phyloP scores from a whole-genome alignment of 805 yeast species.

The Lipomyces anomalus region DNA sequence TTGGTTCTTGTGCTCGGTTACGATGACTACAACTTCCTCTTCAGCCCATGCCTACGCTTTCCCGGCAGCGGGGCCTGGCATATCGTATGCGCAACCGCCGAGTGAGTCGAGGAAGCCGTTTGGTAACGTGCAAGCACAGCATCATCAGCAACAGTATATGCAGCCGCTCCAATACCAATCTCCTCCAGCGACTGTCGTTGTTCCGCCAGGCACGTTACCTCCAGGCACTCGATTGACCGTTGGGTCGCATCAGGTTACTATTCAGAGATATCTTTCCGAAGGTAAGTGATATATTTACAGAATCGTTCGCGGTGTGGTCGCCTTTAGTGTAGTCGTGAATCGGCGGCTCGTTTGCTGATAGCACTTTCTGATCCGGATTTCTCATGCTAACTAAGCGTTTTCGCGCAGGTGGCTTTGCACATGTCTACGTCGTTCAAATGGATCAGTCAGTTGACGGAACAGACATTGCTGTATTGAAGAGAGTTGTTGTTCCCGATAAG shows the following conservation, averaged over 20 bases:
- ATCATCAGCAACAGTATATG: conserved; percentile 2
- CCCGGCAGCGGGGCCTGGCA: too few relatives aligned
- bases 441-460: conserved; percentile 53
- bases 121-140: conserved; percentile 3
- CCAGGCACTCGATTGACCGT: conserved; percentile 78
- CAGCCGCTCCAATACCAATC: conserved; percentile 3
- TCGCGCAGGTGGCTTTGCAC: conserved; percentile 88
- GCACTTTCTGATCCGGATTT: too few relatives aligned
- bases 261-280: conserved; percentile 68
- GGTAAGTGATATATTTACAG: conserved; percentile 38
- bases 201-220: conserved; percentile 41
- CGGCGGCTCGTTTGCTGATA: too few relatives aligned
- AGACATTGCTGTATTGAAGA: conserved; percentile 70
- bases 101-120: neutral
- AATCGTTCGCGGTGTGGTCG: too few relatives aligned
- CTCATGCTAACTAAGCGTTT: too few relatives aligned
- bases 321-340: too few relatives aligned
- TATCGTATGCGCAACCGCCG: conserved; percentile 7
- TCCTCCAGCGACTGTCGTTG: neutral
- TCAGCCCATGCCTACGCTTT: too few relatives aligned
- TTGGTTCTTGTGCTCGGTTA: too few relatives aligned
- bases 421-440: conserved; percentile 75
- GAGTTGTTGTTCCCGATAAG: conserved; percentile 94
- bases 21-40: too few relatives aligned
- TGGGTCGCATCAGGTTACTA: conserved; percentile 70